Evolutionary conservation across 2,329 filamentous ascomycete genomes (phyloP), one percentile per base, ranked within the genome.

Genomic region (Ophiostoma angusticollis): DNA sequence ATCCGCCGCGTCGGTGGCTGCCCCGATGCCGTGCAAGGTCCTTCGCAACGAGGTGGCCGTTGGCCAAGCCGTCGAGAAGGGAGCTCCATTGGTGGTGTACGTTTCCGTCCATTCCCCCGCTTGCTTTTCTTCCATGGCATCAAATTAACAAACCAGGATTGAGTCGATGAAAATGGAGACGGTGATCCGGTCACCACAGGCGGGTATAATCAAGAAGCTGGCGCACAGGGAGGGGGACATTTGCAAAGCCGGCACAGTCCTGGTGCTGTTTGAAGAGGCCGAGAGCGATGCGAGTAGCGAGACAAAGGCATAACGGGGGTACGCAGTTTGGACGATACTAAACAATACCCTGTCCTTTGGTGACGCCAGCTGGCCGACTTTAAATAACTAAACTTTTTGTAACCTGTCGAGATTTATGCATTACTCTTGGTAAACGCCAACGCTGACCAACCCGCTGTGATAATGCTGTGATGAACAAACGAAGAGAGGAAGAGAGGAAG

Each of bases 1-100:
- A 56, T 84, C 93, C 0, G 69, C 78, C 6, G 87, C 89, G 43
- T 91, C 81, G 38, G 85, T 96, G 2, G 69, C 84, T 18, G 85
- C 91, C 17, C 91, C 91, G 0, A 98, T 98, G 91, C 91, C 91
- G 2, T 96, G 91, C 62, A 96, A 96, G 63, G 80, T 98, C 19
- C 63, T 98, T 45, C 77, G 84, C 48, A 91, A 95, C 34, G 84
- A 94, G 58, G 85, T 95, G 0, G 62, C 70, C 21, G 85, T 85
- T 50, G 91, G 91, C 0, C 76, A 93, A 47, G 62, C 60, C 33
- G 91, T 98, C 13, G 77, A 78, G 55, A 93, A 89, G 63, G 87
- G 89, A 32, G 78, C 89, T 41, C 77, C 85, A 6, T 63, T 98
- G 42, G 84, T 96, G 11, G 86, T 96, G 64, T 78, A 58, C 68